A percentile compares a stretch with the other conserved stretches of the same genome.
Evolutionary conservation across 2,329 filamentous ascomycete genomes (phyloP).

Genomic region (Anthostomella pinea): DNA sequence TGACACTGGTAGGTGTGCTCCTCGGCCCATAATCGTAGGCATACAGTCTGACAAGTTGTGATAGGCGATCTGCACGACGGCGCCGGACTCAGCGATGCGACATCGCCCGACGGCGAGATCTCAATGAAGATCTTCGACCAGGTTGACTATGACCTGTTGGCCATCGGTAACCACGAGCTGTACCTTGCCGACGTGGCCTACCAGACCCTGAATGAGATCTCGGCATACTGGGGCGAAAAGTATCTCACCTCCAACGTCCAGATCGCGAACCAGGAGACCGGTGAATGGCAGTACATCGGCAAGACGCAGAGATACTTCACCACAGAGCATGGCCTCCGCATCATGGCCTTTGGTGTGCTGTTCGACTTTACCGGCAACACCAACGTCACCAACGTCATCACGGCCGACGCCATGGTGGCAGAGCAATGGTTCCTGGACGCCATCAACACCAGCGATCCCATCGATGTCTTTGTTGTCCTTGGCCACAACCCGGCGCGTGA

Average conservation of each 20-base stretch:
- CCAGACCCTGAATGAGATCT: constrained; percentile 58
- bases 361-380: constrained; percentile 55
- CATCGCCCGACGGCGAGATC: constrained; percentile 52
- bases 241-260: constrained; percentile 47
- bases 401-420: constrained; percentile 48
- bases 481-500: constrained; percentile 60
- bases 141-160: constrained; percentile 41
- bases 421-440: constrained; percentile 60
- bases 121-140: constrained; percentile 47
- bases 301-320: constrained; percentile 44
- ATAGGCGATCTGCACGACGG: constrained; percentile 62
- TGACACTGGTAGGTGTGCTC: constrained; percentile 49
- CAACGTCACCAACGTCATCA: constrained; percentile 59
- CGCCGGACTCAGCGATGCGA: constrained; percentile 60
- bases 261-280: constrained; percentile 38
- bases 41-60: background rate
- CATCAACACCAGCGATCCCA: constrained; percentile 48
- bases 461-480: constrained; percentile 62
- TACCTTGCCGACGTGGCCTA: constrained; percentile 62
- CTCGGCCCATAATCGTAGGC: background rate
- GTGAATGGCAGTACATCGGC: constrained; percentile 40
- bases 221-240: constrained; percentile 49
- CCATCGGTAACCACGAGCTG: constrained; percentile 58
- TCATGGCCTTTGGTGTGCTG: constrained; percentile 45
- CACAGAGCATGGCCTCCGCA: constrained; percentile 39